Evolutionary conservation across 2,329 filamentous ascomycete genomes (phyloP).

Genomic region (Coccinonectria pachysandricola): DNA sequence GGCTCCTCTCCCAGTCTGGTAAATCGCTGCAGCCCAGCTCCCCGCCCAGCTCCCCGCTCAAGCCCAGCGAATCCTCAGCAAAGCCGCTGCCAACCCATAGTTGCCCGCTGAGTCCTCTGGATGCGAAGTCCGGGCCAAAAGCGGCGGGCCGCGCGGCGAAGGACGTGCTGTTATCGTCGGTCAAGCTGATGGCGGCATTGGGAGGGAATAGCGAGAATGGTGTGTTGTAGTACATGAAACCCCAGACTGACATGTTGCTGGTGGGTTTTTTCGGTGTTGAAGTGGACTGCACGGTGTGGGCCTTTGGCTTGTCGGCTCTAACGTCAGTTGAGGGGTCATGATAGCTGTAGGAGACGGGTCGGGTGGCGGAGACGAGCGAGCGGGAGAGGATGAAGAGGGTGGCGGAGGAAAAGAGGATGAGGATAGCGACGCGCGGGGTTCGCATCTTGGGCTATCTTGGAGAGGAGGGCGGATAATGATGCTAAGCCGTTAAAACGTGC

Average conservation of each 20-base stretch:
- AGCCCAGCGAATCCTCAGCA: conserved; percentile 57
- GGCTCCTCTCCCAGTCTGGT: conserved; percentile 68
- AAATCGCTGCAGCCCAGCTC: conserved; percentile 75
- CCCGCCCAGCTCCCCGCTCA: not conserved
- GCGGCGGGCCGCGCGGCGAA: conserved; percentile 89
- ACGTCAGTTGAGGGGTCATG: no score
- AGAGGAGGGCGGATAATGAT: conserved; percentile 25
- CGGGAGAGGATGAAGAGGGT: conserved; percentile 46
- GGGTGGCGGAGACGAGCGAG: conserved; percentile 36
- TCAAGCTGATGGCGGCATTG: conserved; percentile 90
- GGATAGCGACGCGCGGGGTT: conserved; percentile 42
- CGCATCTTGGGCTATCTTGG: conserved; percentile 34
- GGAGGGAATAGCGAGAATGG: conserved; percentile 87
- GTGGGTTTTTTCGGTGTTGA: conserved; percentile 7
- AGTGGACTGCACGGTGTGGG: conserved; percentile 6
- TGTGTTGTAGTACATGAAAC: conserved; percentile 59
- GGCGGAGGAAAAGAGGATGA: conserved; percentile 42
- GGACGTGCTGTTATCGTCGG: conserved; percentile 95
- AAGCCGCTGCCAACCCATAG: conserved; percentile 93
- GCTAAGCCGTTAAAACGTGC: conserved; percentile 6
- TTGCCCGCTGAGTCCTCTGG: conserved; percentile 71
- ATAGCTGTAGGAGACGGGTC: no score
- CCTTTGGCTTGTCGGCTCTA: conserved; percentile 15
- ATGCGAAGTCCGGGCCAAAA: conserved; percentile 73
- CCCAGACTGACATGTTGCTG: conserved; percentile 20